Evolutionary conservation across 140 eudicot species (phyloP).

Genomic region (Oenanthe javanica): DNA sequence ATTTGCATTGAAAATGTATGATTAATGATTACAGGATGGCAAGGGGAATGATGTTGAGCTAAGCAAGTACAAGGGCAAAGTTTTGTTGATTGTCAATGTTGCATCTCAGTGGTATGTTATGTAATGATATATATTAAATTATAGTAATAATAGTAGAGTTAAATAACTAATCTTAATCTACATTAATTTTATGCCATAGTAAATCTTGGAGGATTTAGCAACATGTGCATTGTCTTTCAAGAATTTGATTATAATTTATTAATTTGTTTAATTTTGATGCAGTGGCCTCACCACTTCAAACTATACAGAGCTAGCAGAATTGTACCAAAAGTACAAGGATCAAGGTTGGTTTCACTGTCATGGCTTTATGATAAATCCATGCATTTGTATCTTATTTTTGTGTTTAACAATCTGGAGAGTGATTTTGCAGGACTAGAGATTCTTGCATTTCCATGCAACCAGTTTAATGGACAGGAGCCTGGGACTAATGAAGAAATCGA

Average conservation of each 20-base stretch:
- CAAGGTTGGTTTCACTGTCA: constrained; percentile 6
- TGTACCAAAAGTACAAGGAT: constrained; percentile 12
- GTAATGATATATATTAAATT: background rate
- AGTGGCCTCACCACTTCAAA: constrained; percentile 10
- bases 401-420: background rate
- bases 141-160: background rate
- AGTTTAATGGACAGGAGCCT: constrained; percentile 11
- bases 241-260: background rate
- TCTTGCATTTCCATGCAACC: constrained; percentile 15
- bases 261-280: background rate
- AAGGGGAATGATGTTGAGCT: constrained; percentile 2
- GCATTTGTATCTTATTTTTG: background rate
- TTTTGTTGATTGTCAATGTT: constrained; percentile 1
- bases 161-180: background rate
- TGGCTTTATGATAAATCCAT: background rate
- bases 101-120: constrained; percentile 1
- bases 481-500: constrained; percentile 12
- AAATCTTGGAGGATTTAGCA: background rate
- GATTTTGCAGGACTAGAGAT: constrained; percentile 7
- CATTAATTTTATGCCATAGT: background rate
- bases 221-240: background rate
- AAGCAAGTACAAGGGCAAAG: constrained; percentile 6
- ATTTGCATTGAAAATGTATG: background rate
- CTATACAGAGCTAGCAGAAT: constrained; percentile 6
- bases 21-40: background rate